A percentile compares a stretch with the other conserved stretches of the same genome.
These are phyloP conservation scores for Calonectria crousiana DNA, from an alignment of 2,329 filamentous ascomycete species.

Conservation along the genomic window DNA sequence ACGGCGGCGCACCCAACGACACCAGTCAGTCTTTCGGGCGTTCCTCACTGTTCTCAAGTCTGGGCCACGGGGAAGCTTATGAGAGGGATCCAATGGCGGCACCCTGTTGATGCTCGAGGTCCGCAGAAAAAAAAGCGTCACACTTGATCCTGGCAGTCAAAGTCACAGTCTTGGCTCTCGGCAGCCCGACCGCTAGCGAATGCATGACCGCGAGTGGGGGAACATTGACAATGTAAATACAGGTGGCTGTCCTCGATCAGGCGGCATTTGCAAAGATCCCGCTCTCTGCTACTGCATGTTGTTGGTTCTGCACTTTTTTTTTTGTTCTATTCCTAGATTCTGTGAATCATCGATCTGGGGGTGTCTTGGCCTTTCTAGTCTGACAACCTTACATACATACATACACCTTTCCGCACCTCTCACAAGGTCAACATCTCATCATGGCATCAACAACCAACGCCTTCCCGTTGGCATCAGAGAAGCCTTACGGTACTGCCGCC, in stretches of 20 bases:
- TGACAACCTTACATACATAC: slow-evolving; percentile 12
- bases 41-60: slow-evolving; percentile 31
- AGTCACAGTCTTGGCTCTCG: slow-evolving; percentile 30
- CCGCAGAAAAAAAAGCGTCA: slow-evolving; percentile 16
- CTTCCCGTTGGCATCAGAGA: slow-evolving; percentile 60
- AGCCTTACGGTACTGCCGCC: slow-evolving; percentile 50
- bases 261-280: slow-evolving; percentile 6
- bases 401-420: background rate
- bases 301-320: background rate
- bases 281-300: slow-evolving; percentile 16
- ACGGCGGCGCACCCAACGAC: slow-evolving; percentile 21
- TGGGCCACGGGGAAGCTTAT: slow-evolving; percentile 23
- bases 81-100: slow-evolving; percentile 35
- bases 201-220: slow-evolving; percentile 32
- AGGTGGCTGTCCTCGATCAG: slow-evolving; percentile 33
- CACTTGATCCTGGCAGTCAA: slow-evolving; percentile 28
- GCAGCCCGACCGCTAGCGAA: slow-evolving; percentile 18
- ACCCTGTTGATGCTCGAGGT: slow-evolving; percentile 1
- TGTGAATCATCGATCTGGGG: slow-evolving; percentile 30
- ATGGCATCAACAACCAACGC: slow-evolving; percentile 56
- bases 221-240: slow-evolving; percentile 41
- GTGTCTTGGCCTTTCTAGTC: background rate
- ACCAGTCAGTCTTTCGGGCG: slow-evolving; percentile 26
- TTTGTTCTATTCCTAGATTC: slow-evolving; percentile 30
- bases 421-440: slow-evolving; percentile 21